Conservation (phyloP, 345 rosid genomes). For the Microthlaspi erraticum region DNA sequence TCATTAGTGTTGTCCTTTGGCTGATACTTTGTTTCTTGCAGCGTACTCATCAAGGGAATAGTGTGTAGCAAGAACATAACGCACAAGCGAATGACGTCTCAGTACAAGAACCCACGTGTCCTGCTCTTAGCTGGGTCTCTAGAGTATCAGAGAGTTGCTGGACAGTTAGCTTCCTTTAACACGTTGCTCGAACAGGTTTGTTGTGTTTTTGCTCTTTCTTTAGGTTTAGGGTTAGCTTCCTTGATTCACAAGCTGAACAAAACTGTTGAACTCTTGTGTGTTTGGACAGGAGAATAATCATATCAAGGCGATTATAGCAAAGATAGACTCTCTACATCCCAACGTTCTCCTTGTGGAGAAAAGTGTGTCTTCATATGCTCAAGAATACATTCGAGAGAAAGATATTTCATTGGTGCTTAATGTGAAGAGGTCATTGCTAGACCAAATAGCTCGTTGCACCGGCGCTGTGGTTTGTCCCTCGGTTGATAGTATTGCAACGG, state of each 20-base stretch:
- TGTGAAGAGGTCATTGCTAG: slow-evolving; percentile 82
- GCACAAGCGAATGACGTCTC: slow-evolving; percentile 99
- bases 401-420: slow-evolving; percentile 92
- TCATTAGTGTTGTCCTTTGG: not conserved
- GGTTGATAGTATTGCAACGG: slow-evolving; percentile 59
- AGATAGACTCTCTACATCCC: slow-evolving; percentile 90
- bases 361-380: slow-evolving; percentile 89
- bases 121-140: slow-evolving; percentile 94
- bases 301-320: slow-evolving; percentile 76
- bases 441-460: slow-evolving; percentile 89
- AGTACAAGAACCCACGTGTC: slow-evolving; percentile 85
- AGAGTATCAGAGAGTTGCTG: slow-evolving; percentile 79
- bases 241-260: not conserved
- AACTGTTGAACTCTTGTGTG: slow-evolving; percentile 29
- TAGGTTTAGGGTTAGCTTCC: slow-evolving; percentile 8
- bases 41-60: slow-evolving; percentile 78
- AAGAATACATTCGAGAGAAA: slow-evolving; percentile 77
- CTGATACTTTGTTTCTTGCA: slow-evolving; percentile 53
- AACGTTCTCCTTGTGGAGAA: slow-evolving; percentile 94
- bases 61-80: slow-evolving; percentile 97
- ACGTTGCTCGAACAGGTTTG: slow-evolving; percentile 87
- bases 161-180: slow-evolving; percentile 87
- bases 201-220: slow-evolving; percentile 19
- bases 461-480: slow-evolving; percentile 84
- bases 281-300: slow-evolving; percentile 86